Evolutionary conservation across 805 yeast genomes (phyloP).

Genomic region (Komagataella pastoris): DNA sequence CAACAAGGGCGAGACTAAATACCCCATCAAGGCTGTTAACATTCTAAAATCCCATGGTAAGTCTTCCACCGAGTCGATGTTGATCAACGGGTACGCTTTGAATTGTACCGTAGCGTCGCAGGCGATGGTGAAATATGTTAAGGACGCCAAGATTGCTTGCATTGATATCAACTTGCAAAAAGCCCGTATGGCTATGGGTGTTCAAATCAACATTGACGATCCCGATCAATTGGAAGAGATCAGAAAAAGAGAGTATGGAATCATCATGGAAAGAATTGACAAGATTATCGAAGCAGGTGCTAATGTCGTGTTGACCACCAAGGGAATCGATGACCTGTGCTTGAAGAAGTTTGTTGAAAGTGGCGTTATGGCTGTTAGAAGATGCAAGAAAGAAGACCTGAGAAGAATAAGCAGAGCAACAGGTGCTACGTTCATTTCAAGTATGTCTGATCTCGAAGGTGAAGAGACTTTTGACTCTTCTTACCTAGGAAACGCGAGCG

Average conservation of each 20-base stretch:
- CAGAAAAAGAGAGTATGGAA: slow-evolving; percentile 78
- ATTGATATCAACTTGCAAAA: slow-evolving; percentile 89
- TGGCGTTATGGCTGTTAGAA: slow-evolving; percentile 89
- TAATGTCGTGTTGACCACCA: slow-evolving; percentile 83
- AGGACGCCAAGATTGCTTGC: slow-evolving; percentile 71
- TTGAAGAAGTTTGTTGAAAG: slow-evolving; percentile 84
- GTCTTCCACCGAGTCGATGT: slow-evolving; percentile 72
- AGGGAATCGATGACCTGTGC: slow-evolving; percentile 90
- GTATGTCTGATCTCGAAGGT: slow-evolving; percentile 90
- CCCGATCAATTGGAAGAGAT: slow-evolving; percentile 95
- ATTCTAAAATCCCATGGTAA: slow-evolving; percentile 95
- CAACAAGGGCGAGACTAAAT: slow-evolving; percentile 74
- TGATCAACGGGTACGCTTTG: slow-evolving; percentile 89
- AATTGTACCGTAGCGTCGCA: slow-evolving; percentile 96
- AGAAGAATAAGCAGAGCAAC: slow-evolving; percentile 96
- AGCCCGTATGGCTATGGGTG: slow-evolving; percentile 97
- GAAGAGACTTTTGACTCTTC: slow-evolving; percentile 83
- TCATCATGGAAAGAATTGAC: slow-evolving; percentile 68
- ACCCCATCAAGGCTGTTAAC: slow-evolving; percentile 96
- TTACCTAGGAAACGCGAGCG: slow-evolving; percentile 80
- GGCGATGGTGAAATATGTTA: slow-evolving; percentile 74
- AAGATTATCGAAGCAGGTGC: slow-evolving; percentile 84
- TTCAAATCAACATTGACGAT: slow-evolving; percentile 90
- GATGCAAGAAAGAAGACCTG: slow-evolving; percentile 93
- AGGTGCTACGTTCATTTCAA: slow-evolving; percentile 82